A percentile compares a stretch with the other conserved stretches of the same genome.
phyloP scores from a whole-genome alignment of 2,329 filamentous ascomycete species.

The Metarhizium rileyi region DNA sequence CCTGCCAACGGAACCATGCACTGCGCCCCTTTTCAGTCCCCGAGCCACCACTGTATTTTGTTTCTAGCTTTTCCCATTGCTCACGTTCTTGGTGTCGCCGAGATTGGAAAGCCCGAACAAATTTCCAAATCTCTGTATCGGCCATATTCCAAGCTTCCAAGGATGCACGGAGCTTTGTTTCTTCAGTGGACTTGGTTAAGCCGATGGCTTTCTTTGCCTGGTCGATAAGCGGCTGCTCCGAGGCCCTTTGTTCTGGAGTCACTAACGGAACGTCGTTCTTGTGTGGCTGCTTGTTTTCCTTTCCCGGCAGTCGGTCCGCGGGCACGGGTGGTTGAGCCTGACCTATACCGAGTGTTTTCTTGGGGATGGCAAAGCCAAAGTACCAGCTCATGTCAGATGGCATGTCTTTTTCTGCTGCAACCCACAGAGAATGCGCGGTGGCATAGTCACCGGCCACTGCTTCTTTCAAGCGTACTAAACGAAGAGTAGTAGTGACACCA shows the following conservation, averaged over 20 bases:
- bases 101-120: constrained; percentile 58
- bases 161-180: constrained; percentile 39
- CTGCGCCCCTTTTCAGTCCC: constrained; percentile 37
- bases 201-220: constrained; percentile 39
- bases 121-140: constrained; percentile 70
- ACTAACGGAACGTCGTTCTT: constrained; percentile 39
- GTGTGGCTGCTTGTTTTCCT: constrained; percentile 16
- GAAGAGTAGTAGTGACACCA: constrained; percentile 48
- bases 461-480: constrained; percentile 71
- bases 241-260: constrained; percentile 39
- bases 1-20: constrained; percentile 26
- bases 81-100: constrained; percentile 51
- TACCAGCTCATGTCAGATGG: constrained; percentile 76
- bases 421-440: constrained; percentile 62
- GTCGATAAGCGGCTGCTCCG: constrained; percentile 45
- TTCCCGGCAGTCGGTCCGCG: constrained; percentile 12
- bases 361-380: constrained; percentile 75
- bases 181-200: constrained; percentile 32
- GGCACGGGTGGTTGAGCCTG: constrained; percentile 16
- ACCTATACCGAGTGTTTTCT: constrained; percentile 35
- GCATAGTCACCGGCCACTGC: constrained; percentile 62
- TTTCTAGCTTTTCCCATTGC: constrained; percentile 63
- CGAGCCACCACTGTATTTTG: constrained; percentile 52
- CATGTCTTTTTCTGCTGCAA: constrained; percentile 57
- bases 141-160: constrained; percentile 60